Base-by-base conservation (phyloP, 1,284 basidiomycete species). In the Spongispora temasekensis region DNA sequence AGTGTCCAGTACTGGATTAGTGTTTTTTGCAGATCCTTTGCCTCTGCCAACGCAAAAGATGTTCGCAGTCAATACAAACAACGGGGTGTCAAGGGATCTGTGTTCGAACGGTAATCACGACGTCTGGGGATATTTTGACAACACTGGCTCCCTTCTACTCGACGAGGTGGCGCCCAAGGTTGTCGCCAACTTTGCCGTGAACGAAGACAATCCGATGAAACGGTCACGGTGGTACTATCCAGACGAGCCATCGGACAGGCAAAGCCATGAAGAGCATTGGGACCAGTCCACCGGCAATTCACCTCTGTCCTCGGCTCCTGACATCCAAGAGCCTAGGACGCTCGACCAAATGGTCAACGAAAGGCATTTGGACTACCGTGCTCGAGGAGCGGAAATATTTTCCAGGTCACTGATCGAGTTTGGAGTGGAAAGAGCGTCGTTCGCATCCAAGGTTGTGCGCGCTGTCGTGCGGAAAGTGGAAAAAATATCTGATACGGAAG, bases 21-120 rank as follows among this genome's bases (percentile, higher is more conserved):
- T 48, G 17, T 57, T 54, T 34, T 60, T 52, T 46, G 57, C 30
- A 25, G 60, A 60, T 12, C 68, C 72, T 40, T 68, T 68, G 10
- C 59, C 72, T 40, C 70, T 68, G 10, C 59, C 66, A 15, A 73
- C 65, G 15, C 68, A 70, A 46, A 59, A 57, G 1, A 42, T n/a
- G 30, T 3, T 35, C 5, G 21, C 34, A 12, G 61, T 57, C 13
- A 56, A 59, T n/a, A 3, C 9, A 34, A 57, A 67, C 44, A 60
- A 53, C 13, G 46, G 53, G n/a, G 19, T 48, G 1, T 42, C 51
- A 17, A 56, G 56, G 17, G 51, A 58, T 27, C 34, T 46, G 5
- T 58, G 53, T 21, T 28, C 54, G 27, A 51, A 50, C 15, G 56
- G n/a, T 32, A 25, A 35, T 19, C 46, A 51, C 35, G 21, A 61